A percentile compares a stretch with the other conserved stretches of the same genome.
Evolutionary conservation across 2,329 filamentous ascomycete genomes (phyloP).

Genomic region (Macroventuria anomochaeta): DNA sequence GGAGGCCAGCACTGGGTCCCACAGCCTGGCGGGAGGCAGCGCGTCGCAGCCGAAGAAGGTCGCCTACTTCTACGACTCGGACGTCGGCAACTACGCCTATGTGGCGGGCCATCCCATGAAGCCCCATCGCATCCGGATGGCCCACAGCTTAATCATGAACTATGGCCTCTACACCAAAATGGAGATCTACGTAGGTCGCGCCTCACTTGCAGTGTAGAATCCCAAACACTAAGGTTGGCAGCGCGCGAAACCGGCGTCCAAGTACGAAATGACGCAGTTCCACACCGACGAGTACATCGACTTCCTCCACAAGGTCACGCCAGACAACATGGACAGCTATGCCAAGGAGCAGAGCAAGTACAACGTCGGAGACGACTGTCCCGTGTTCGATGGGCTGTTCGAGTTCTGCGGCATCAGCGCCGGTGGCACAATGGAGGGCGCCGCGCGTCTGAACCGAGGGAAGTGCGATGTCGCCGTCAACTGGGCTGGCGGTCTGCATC

Average conservation of each 20-base stretch:
- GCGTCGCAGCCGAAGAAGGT: slow-evolving; percentile 70
- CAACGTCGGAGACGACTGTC: slow-evolving; percentile 69
- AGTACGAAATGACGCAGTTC: slow-evolving; percentile 76
- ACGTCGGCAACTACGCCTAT: slow-evolving; percentile 98
- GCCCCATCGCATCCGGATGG: slow-evolving; percentile 72
- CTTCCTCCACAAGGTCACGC: slow-evolving; percentile 84
- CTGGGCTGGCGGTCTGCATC: slow-evolving; percentile 90
- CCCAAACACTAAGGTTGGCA: slow-evolving; percentile 12
- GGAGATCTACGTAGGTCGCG: slow-evolving; percentile 68
- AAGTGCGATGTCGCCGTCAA: slow-evolving; percentile 71
- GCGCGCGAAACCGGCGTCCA: slow-evolving; percentile 61
- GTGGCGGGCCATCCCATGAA: slow-evolving; percentile 76
- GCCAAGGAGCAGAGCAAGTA: slow-evolving; percentile 85
- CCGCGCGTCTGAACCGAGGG: slow-evolving; percentile 69
- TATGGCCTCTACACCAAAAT: slow-evolving; percentile 76
- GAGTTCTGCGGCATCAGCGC: slow-evolving; percentile 75
- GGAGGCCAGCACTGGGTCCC: slow-evolving; percentile 18
- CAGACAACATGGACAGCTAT: slow-evolving; percentile 97
- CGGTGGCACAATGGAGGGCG: slow-evolving; percentile 73
- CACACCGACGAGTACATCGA: slow-evolving; percentile 77
- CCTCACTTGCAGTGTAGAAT: background rate
- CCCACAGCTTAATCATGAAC: slow-evolving; percentile 71
- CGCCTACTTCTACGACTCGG: slow-evolving; percentile 97
- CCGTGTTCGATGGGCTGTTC: slow-evolving; percentile 73
- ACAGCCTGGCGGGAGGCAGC: slow-evolving; percentile 30